Base-by-base conservation (phyloP, 2,329 filamentous ascomycete genomes). In the Dactylellina drechsleri region DNA sequence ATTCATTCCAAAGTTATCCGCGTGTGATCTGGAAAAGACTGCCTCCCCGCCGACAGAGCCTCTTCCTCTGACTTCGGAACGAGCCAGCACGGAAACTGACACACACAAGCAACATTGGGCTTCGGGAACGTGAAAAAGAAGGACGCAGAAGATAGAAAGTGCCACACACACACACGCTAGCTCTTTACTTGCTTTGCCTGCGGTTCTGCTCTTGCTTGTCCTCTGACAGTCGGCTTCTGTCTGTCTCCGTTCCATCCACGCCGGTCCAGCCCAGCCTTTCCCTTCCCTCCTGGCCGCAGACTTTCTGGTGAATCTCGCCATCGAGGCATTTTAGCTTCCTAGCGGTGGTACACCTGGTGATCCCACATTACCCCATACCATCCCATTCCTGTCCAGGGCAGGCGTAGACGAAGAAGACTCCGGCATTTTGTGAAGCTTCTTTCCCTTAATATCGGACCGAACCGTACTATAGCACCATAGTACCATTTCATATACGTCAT, bases 251-350 rank as follows among this genome's bases (percentile, higher is more conserved):
- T n/a, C 43, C 13, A 18, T n/a, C 43, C 43, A 47, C 43, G 43
- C 43, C 43, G 43, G 15, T 18, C 13, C 43, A 47, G 13, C 43
- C 31, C 31, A 36, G 31, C 31, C 31, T 5, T 36, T 36, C 10
- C 31, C 23, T 23, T 23, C 23, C 23, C 23, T 23, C 23, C 23
- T 23, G 23, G 40, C 26, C 59, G 47, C 47, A 52, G 20, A 18
- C 47, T 20, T 18, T 23, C 47, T n/a, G 16, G 20, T 73, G 31
- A 36, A 36, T 36, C 31, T 61, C 56, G 7, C 15, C 41, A 66
- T 66, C 68, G 61, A 66, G 68, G 61, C 56, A 73, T 73, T 73
- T 73, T 73, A 73, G 68, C 68, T 66, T 50, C 15, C 52, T 56
- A 45, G 57, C 16, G 57, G 50, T 23, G 47, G 31, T 53, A 6